Conservation (phyloP, 805 yeast species). For the Metschnikowia peoriensis region DNA sequence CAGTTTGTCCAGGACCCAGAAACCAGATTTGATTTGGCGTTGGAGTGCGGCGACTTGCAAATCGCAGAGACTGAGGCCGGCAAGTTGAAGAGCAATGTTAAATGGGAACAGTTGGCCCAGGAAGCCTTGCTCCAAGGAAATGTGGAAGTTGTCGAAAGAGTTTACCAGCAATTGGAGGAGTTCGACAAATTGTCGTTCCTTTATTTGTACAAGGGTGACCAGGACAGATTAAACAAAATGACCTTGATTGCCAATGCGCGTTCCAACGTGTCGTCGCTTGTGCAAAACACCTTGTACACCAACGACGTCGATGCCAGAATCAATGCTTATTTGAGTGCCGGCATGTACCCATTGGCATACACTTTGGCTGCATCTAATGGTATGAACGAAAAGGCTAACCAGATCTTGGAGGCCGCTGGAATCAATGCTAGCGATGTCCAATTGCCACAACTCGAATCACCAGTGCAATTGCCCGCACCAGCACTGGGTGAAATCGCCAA, state of each 20-base stretch:
- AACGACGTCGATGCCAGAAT: slow-evolving; percentile 76
- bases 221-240: slow-evolving; percentile 75
- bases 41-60: slow-evolving; percentile 85
- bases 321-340: slow-evolving; percentile 69
- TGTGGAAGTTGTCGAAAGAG: slow-evolving; percentile 77
- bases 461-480: slow-evolving; percentile 48
- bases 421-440: slow-evolving; percentile 59
- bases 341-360: slow-evolving; percentile 86
- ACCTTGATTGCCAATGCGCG: slow-evolving; percentile 85
- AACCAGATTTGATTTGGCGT: slow-evolving; percentile 91
- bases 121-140: slow-evolving; percentile 93
- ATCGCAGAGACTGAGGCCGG: slow-evolving; percentile 90
- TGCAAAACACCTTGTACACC: slow-evolving; percentile 79
- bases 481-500: slow-evolving; percentile 38
- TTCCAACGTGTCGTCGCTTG: slow-evolving; percentile 72
- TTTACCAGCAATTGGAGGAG: slow-evolving; percentile 80
- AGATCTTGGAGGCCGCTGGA: slow-evolving; percentile 69
- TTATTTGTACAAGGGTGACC: slow-evolving; percentile 82
- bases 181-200: slow-evolving; percentile 89
- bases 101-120: slow-evolving; percentile 80
- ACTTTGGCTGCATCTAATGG: slow-evolving; percentile 89
- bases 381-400: slow-evolving; percentile 68
- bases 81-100: slow-evolving; percentile 59
- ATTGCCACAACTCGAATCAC: slow-evolving; percentile 52
- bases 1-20: slow-evolving; percentile 97